phyloP scores from a whole-genome alignment of 2,329 filamentous ascomycete genomes.

The Penicillium sp. region DNA sequence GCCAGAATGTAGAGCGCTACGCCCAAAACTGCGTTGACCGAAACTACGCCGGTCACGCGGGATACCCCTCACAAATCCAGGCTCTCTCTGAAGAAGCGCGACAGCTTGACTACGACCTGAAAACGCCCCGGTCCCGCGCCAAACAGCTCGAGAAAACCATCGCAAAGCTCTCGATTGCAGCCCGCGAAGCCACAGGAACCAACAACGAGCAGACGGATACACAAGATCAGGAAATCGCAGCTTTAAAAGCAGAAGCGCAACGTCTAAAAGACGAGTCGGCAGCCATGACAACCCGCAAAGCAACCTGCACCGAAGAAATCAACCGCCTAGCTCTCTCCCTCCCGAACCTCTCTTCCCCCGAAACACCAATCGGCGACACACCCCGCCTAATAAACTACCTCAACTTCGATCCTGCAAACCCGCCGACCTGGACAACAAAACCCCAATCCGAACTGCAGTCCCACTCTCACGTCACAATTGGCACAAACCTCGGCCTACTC shows the following conservation, averaged over 20 bases:
- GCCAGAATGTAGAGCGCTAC: constrained; percentile 78
- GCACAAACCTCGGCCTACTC: constrained; percentile 79
- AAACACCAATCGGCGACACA: constrained; percentile 71
- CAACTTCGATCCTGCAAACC: constrained; percentile 64
- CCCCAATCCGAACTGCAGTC: constrained; percentile 24
- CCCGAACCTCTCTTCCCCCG: constrained; percentile 79
- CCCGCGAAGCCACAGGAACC: constrained; percentile 13
- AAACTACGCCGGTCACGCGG: constrained; percentile 67
- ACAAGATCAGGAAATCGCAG: constrained; percentile 23
- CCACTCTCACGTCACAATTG: constrained; percentile 84
- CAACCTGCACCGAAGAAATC: constrained; percentile 59
- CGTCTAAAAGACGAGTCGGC: constrained; percentile 39
- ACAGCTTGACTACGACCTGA: constrained; percentile 42
- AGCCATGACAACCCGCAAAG: constrained; percentile 32
- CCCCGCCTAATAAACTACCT: constrained; percentile 72
- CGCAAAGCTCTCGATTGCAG: constrained; percentile 32
- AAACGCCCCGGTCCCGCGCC: constrained; percentile 42
- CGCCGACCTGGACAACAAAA: constrained; percentile 31
- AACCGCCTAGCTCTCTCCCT: constrained; percentile 72
- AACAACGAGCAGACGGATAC: not conserved
- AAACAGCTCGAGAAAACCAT: constrained; percentile 47
- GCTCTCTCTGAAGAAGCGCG: constrained; percentile 39
- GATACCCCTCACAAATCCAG: constrained; percentile 55
- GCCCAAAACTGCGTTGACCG: constrained; percentile 79
- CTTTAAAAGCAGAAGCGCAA: constrained; percentile 40